Evolutionary conservation across 345 rosid genomes (phyloP).

Genomic region (Pistacia integerrima): DNA sequence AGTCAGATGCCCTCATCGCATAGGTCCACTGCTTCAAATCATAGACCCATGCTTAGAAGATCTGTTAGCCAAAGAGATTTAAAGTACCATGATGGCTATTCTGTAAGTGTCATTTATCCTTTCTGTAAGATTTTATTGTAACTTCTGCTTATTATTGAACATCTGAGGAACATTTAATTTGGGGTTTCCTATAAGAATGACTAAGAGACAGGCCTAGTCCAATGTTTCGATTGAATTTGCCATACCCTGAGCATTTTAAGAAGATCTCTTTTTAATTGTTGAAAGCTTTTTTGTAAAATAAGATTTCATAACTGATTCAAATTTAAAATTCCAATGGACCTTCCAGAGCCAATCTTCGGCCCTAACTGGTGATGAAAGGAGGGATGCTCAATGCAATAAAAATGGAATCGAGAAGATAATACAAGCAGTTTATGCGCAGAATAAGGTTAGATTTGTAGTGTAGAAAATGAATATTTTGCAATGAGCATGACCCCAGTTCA

Average conservation of each 20-base stretch:
- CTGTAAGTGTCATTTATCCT: constrained; percentile 55
- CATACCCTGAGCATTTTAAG: not conserved
- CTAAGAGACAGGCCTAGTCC: not conserved
- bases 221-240: constrained; percentile 13
- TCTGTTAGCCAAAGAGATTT: constrained; percentile 73
- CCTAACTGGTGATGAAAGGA: constrained; percentile 88
- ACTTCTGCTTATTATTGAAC: constrained; percentile 1
- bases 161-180: not conserved
- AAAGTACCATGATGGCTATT: constrained; percentile 76
- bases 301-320: not conserved
- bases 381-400: constrained; percentile 42
- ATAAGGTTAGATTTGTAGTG: constrained; percentile 57
- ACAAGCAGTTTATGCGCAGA: constrained; percentile 69
- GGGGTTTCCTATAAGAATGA: not conserved
- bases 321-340: constrained; percentile 16
- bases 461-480: constrained; percentile 9
- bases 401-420: constrained; percentile 65
- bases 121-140: constrained; percentile 10
- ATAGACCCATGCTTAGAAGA: constrained; percentile 59
- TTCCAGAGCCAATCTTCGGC: constrained; percentile 88
- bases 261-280: not conserved
- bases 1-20: constrained; percentile 36
- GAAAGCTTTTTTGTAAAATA: not conserved
- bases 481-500: not conserved
- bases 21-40: constrained; percentile 44